Evolutionary conservation across 1,284 basidiomycete genomes (phyloP).

Genomic region (Malassezia arunalokei): DNA sequence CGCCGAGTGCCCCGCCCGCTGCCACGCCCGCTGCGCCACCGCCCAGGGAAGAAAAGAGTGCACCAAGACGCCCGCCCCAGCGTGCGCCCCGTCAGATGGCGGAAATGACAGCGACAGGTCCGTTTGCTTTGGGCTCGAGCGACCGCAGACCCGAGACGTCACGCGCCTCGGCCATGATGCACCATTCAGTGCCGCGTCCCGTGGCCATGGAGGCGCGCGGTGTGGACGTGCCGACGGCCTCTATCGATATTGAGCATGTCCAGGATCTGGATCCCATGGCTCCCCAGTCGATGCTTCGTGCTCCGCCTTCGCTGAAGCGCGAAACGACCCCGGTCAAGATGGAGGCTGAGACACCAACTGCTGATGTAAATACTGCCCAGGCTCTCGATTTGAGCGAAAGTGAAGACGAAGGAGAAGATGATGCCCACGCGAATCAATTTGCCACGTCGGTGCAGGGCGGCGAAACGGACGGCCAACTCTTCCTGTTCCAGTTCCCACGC

Average conservation of each 20-base stretch:
- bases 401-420: conserved; percentile 72
- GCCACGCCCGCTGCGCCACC: neutral
- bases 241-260: conserved; percentile 69
- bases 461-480: conserved; percentile 55
- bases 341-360: conserved; percentile 21
- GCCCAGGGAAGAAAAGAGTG: neutral
- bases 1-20: conserved; percentile 4
- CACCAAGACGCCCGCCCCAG: neutral
- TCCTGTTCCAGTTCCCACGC: conserved; percentile 84
- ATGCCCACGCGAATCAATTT: conserved; percentile 74
- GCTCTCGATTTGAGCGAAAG: conserved; percentile 68
- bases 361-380: conserved; percentile 55
- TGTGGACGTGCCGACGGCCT: conserved; percentile 3
- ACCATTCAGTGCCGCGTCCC: conserved; percentile 16
- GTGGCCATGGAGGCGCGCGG: neutral
- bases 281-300: conserved; percentile 57
- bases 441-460: conserved; percentile 25
- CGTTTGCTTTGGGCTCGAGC: conserved; percentile 67
- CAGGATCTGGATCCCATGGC: conserved; percentile 74
- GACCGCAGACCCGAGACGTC: neutral
- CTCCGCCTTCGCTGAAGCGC: conserved; percentile 46
- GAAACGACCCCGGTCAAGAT: conserved; percentile 29
- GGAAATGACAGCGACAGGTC: conserved; percentile 71
- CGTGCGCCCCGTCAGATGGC: conserved; percentile 48
- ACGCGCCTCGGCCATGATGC: conserved; percentile 16